Evolutionary conservation across 768 basidiomycete species (phyloP), one percentile per base, ranked within the genome.

Genomic region (Tulasnella sp.): DNA sequence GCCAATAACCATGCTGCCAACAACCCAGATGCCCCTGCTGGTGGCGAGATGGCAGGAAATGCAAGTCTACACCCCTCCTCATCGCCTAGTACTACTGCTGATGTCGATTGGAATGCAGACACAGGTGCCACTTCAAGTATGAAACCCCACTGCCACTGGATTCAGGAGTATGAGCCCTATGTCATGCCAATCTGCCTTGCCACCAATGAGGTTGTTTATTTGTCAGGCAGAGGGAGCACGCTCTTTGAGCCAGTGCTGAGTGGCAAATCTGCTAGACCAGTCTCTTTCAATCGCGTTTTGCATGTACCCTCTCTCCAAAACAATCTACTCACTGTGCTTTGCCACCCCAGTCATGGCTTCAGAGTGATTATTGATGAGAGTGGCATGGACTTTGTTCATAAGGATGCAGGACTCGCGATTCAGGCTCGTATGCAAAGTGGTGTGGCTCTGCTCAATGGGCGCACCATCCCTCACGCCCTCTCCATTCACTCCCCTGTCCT

Each of bases 121-220:
- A 70, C 69, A 64, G 71, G 70, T 29, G 70, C 70, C 62, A 68
- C 71, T 60, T 63, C 66, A 60, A 67, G 71, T 67, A 73, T 72
- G 71, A 70, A 68, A 2, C 68, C 71, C 15, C 68, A 72, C 61
- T 62, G 65, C 2, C 51, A 68, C 42, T 71, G 69, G 69, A 67
- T 72, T 56, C 53, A 34, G 15, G 59, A 60, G n/a, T 65, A 65
- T 56, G 34, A 11, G 8, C 63, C 67, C 3, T 56, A 61, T 53
- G 30, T 43, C 29, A 61, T 70, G 2, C 62, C 67, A 27, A 65
- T 72, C 19, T 56, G 63, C 19, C 65, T 71, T 5, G 69, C 69
- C 4, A 63, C 70, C 56, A 41, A 67, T 48, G 8, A 30, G 0
- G 43, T 68, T 23, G 61, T 69, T 41, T 67, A 69, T 56, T 63